Percentiles rank a stretch among this genome's conserved stretches.
Evolutionary conservation across 768 basidiomycete species (phyloP).

Genomic region (Mycena belliarum): DNA sequence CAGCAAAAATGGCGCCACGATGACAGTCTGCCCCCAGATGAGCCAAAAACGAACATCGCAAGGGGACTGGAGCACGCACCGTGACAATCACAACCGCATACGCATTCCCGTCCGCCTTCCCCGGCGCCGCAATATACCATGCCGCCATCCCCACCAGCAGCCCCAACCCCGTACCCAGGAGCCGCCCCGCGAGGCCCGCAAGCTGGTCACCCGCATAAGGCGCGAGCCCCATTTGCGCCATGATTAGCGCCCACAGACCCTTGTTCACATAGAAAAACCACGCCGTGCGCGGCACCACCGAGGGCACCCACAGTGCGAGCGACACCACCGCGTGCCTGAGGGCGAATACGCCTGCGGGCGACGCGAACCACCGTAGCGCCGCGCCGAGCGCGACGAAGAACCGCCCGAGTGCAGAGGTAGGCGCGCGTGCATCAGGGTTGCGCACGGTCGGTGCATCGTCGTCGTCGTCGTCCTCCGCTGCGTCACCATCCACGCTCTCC

Average conservation of each 20-base stretch:
- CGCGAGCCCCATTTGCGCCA: slow-evolving; percentile 44
- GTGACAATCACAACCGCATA: slow-evolving; percentile 45
- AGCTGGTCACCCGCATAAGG: slow-evolving; percentile 48
- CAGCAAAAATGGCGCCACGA: slow-evolving; percentile 37
- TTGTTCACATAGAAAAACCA: slow-evolving; percentile 46
- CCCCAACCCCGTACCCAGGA: slow-evolving; percentile 36
- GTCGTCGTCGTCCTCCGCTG: slow-evolving; percentile 13
- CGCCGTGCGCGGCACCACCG: slow-evolving; percentile 37
- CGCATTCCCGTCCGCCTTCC: slow-evolving; percentile 38
- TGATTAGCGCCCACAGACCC: slow-evolving; percentile 48
- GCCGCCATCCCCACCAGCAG: slow-evolving; percentile 43
- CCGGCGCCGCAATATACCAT: slow-evolving; percentile 46
- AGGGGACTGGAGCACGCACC: slow-evolving; percentile 25
- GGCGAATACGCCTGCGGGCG: slow-evolving; percentile 43
- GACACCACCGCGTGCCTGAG: slow-evolving; percentile 41
- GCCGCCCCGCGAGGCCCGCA: slow-evolving; percentile 33
- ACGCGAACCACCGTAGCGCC: slow-evolving; percentile 39
- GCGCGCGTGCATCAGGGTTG: slow-evolving; percentile 47
- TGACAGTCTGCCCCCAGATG: slow-evolving; percentile 31
- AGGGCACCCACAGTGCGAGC: slow-evolving; percentile 43
- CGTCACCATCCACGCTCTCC: slow-evolving; percentile 25
- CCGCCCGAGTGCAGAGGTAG: slow-evolving; percentile 36
- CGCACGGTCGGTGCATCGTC: slow-evolving; percentile 25
- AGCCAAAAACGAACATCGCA: too few relatives aligned
- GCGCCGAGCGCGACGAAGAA: slow-evolving; percentile 33